A percentile compares a stretch with the other conserved stretches of the same genome.
Evolutionary conservation across 345 rosid genomes (phyloP).

Genomic region (Acer campestre): DNA sequence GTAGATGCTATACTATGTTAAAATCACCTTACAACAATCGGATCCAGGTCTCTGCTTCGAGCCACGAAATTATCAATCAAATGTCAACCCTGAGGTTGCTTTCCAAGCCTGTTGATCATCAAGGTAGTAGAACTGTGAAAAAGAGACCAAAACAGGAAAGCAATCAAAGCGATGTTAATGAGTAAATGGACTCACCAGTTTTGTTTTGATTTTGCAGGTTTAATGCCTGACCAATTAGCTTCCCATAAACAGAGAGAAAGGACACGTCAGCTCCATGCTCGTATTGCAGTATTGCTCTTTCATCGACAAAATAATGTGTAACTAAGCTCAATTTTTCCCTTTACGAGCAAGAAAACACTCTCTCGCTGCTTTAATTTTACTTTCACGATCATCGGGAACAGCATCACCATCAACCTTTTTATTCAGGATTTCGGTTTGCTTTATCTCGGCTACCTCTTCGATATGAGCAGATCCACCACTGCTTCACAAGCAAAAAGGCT

Average conservation of each 20-base stretch:
- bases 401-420: constrained; percentile 26
- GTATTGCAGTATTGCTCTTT: not conserved
- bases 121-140: not conserved
- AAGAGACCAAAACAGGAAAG: not conserved
- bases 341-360: constrained; percentile 92
- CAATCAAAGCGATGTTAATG: not conserved
- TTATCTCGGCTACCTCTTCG: constrained; percentile 39
- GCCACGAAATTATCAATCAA: not conserved
- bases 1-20: not conserved
- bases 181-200: not conserved
- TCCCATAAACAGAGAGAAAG: not conserved
- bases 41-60: not conserved
- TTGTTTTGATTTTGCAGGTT: not conserved
- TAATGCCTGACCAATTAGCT: not conserved
- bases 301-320: not conserved
- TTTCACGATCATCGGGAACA: constrained; percentile 43
- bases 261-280: not conserved
- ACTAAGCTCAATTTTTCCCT: constrained; percentile 45
- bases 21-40: not conserved
- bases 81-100: not conserved
- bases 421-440: constrained; percentile 30
- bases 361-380: constrained; percentile 81
- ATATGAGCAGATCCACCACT: constrained; percentile 61
- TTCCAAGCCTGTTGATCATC: not conserved
- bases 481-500: constrained; percentile 21